Evolutionary conservation across 192 early-diverging fungal species (phyloP).

Genomic region (Coemansia sp.): DNA sequence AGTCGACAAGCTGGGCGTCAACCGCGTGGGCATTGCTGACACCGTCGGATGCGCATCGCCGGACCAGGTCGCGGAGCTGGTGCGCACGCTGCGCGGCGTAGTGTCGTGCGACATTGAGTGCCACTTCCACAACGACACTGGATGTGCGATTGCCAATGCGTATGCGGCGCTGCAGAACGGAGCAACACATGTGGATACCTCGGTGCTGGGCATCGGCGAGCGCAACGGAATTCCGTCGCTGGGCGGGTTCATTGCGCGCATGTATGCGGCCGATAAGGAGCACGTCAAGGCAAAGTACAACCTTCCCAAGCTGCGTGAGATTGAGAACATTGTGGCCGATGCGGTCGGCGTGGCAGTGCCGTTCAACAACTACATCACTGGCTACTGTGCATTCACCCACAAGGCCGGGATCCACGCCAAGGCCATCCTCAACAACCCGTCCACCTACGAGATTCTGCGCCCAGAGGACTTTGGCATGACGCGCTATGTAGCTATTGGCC

Average conservation of each 20-base stretch:
- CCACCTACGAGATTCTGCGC: constrained; percentile 96
- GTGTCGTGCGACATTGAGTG: constrained; percentile 98
- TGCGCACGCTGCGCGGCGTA: constrained; percentile 90
- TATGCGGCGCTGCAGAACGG: constrained; percentile 96
- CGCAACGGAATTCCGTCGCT: constrained; percentile 97
- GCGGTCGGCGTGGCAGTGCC: constrained; percentile 93
- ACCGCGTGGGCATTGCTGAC: constrained; percentile 98
- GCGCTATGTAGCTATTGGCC: constrained; percentile 94
- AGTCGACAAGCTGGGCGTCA: constrained; percentile 97
- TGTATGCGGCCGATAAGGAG: constrained; percentile 92
- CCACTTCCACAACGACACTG: constrained; percentile 99
- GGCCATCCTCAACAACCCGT: constrained; percentile 98
- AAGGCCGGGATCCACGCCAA: constrained; percentile 99
- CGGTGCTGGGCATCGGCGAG: constrained; percentile 97
- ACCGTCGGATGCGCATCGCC: constrained; percentile 99
- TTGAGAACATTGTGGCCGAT: constrained; percentile 96
- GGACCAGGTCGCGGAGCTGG: constrained; percentile 96
- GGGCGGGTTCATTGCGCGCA: constrained; percentile 90
- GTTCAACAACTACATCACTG: constrained; percentile 99
- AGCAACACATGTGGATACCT: constrained; percentile 98
- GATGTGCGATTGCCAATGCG: constrained; percentile 97
- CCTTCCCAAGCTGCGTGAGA: constrained; percentile 85
- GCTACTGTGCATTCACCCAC: constrained; percentile 98
- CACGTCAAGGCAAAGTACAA: constrained; percentile 94
- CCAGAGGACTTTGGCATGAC: constrained; percentile 99